phyloP scores from a whole-genome alignment of 208 protist genomes.

The Trypanosoma brucei region DNA sequence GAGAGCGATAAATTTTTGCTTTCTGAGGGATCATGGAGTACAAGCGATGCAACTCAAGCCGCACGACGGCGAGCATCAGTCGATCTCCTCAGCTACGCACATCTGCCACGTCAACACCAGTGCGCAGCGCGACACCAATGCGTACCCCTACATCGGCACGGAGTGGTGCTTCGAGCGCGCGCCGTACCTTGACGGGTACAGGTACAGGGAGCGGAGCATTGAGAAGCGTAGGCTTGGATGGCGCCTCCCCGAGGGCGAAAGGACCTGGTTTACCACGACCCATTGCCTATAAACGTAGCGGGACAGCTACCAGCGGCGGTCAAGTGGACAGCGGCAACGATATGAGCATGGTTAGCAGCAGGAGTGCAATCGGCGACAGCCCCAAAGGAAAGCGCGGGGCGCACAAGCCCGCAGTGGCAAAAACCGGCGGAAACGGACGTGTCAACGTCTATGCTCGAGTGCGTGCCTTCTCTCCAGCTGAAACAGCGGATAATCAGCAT shows the following conservation, averaged over 20 bases:
- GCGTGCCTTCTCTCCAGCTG: constrained; percentile 54
- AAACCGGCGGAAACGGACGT: constrained; percentile 43
- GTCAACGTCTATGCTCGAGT: constrained; percentile 86
- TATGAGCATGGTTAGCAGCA: constrained; percentile 4
- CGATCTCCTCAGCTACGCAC: constrained; percentile 10
- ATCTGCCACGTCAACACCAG: constrained; percentile 5
- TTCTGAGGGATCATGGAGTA: constrained; percentile 46
- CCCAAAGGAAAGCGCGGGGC: neutral
- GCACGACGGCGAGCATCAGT: constrained; percentile 26
- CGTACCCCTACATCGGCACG: constrained; percentile 22
- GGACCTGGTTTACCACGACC: constrained; percentile 11
- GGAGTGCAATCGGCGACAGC: constrained; percentile 1
- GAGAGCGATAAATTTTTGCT: neutral
- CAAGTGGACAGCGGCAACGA: neutral
- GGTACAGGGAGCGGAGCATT: neutral
- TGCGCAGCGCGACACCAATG: constrained; percentile 8
- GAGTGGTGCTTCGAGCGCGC: neutral
- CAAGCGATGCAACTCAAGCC: constrained; percentile 64
- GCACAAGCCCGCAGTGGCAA: neutral
- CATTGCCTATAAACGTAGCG: constrained; percentile 45
- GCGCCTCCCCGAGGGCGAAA: neutral
- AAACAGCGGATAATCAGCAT: constrained; percentile 33
- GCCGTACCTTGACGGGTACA: constrained; percentile 3
- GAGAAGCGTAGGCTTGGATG: neutral
- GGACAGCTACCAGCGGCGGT: constrained; percentile 27